phyloP scores from a whole-genome alignment of 1,139 yeast species.

The Lodderomyces beijingensis region DNA sequence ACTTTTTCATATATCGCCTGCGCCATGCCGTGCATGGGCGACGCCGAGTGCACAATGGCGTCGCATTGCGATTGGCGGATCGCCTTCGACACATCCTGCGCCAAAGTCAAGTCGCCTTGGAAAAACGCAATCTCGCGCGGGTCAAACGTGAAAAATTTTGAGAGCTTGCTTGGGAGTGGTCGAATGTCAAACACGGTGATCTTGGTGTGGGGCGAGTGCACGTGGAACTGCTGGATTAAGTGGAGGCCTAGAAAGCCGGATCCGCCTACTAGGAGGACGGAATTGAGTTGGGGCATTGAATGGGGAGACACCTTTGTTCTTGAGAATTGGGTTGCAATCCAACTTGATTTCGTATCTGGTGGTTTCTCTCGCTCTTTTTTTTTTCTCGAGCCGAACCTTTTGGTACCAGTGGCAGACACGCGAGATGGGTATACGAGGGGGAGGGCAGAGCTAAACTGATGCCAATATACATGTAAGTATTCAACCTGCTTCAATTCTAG shows the following conservation, averaged over 20 bases:
- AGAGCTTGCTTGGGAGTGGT: conserved; percentile 68
- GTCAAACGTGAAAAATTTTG: conserved; percentile 72
- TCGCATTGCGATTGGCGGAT: conserved; percentile 57
- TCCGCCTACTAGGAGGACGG: conserved; percentile 83
- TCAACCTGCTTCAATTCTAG: too few relatives aligned
- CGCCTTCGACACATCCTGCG: conserved; percentile 63
- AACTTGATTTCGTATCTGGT: too few relatives aligned
- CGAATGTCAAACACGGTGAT: conserved; percentile 90
- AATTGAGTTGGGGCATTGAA: too few relatives aligned
- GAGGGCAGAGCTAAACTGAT: too few relatives aligned
- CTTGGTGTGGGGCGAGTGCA: conserved; percentile 59
- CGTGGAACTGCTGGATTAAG: conserved; percentile 77
- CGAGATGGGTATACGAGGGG: too few relatives aligned
- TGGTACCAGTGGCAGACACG: too few relatives aligned
- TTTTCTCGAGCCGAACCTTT: too few relatives aligned
- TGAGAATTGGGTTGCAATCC: too few relatives aligned
- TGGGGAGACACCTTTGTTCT: too few relatives aligned
- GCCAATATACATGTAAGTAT: too few relatives aligned
- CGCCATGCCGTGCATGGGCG: conserved; percentile 88
- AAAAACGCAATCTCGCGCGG: conserved; percentile 53
- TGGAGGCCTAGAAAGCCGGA: conserved; percentile 94
- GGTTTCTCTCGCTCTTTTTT: too few relatives aligned
- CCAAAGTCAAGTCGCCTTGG: conserved; percentile 81
- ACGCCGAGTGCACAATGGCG: conserved; percentile 91
- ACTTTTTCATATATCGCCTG: conserved; percentile 82